A percentile compares a stretch with the other conserved stretches of the same genome.
Conservation (phyloP, 768 basidiomycete species). For the Lactifluus subvellereus region DNA sequence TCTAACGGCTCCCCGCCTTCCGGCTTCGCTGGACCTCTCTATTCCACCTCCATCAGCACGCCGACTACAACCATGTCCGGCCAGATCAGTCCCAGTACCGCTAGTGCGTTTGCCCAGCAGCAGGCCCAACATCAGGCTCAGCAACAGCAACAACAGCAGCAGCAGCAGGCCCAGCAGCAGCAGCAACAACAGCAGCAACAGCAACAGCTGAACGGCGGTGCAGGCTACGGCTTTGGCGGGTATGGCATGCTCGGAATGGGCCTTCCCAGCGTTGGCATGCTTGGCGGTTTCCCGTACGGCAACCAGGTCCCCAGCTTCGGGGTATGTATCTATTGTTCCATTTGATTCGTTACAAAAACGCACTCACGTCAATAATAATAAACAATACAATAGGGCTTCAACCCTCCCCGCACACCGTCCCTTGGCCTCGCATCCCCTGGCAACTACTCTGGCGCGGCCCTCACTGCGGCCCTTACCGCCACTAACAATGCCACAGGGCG, state of each 20-base stretch:
- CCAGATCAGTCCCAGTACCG: conserved; percentile 64
- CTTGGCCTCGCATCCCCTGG: conserved; percentile 62
- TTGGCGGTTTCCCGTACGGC: conserved; percentile 64
- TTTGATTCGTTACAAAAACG: neutral
- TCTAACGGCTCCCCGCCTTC: conserved; percentile 45
- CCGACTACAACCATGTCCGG: conserved; percentile 41
- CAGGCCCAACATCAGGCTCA: conserved; percentile 38
- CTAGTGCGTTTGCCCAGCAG: conserved; percentile 50
- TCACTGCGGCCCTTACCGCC: conserved; percentile 63
- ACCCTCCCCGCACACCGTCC: conserved; percentile 58
- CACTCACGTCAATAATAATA: neutral
- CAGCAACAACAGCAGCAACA: conserved; percentile 27
- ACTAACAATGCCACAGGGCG: conserved; percentile 61
- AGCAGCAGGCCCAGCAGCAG: conserved; percentile 37
- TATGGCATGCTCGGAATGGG: conserved; percentile 82
- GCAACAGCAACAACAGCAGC: conserved; percentile 30
- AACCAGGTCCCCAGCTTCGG: conserved; percentile 68
- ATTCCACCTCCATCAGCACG: conserved; percentile 60
- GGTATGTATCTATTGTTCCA: conserved; percentile 35
- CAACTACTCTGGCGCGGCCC: conserved; percentile 73
- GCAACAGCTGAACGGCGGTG: conserved; percentile 28
- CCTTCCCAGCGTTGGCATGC: conserved; percentile 65
- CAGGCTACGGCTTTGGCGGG: conserved; percentile 56
- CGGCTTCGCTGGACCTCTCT: conserved; percentile 52
- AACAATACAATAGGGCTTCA: conserved; percentile 35